Evolutionary conservation across 768 basidiomycete species (phyloP).

Genomic region (Boletales sp.): DNA sequence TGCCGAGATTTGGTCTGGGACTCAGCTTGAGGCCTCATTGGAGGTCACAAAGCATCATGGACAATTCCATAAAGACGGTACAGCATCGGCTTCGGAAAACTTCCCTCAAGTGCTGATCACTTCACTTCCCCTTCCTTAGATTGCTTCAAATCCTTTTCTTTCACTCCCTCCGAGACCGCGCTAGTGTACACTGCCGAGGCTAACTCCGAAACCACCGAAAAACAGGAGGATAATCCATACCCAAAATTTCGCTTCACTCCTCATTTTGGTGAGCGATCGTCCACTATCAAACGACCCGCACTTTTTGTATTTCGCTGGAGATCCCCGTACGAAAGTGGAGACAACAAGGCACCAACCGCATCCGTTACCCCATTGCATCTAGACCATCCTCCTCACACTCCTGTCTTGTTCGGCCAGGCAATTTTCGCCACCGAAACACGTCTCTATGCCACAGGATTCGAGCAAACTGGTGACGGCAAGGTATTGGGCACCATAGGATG

Average conservation of each 20-base stretch:
- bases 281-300: slow-evolving; percentile 47
- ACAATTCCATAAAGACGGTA: slow-evolving; percentile 62
- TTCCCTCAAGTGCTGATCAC: background rate
- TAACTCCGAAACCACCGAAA: slow-evolving; percentile 25
- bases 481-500: slow-evolving; percentile 58
- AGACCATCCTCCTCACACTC: slow-evolving; percentile 2
- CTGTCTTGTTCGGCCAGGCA: slow-evolving; percentile 53
- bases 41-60: slow-evolving; percentile 60
- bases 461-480: slow-evolving; percentile 53
- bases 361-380: slow-evolving; percentile 11
- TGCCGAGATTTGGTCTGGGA: slow-evolving; percentile 57
- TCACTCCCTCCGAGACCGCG: slow-evolving; percentile 49
- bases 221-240: slow-evolving; percentile 25
- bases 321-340: slow-evolving; percentile 1
- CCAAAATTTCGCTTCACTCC: slow-evolving; percentile 53
- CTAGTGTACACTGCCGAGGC: slow-evolving; percentile 62
- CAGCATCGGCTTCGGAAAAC: background rate
- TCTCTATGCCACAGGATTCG: slow-evolving; percentile 61
- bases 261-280: slow-evolving; percentile 61
- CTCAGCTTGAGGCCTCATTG: slow-evolving; percentile 40
- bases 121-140: slow-evolving; percentile 41
- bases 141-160: slow-evolving; percentile 46
- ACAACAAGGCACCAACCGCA: slow-evolving; percentile 3
- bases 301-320: slow-evolving; percentile 55
- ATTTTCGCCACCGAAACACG: slow-evolving; percentile 42